Percentiles rank a stretch among this genome's conserved stretches.
These are phyloP conservation scores for Lachnellula cervina DNA, from an alignment of 2,329 filamentous ascomycete genomes.

Conservation along the genomic window DNA sequence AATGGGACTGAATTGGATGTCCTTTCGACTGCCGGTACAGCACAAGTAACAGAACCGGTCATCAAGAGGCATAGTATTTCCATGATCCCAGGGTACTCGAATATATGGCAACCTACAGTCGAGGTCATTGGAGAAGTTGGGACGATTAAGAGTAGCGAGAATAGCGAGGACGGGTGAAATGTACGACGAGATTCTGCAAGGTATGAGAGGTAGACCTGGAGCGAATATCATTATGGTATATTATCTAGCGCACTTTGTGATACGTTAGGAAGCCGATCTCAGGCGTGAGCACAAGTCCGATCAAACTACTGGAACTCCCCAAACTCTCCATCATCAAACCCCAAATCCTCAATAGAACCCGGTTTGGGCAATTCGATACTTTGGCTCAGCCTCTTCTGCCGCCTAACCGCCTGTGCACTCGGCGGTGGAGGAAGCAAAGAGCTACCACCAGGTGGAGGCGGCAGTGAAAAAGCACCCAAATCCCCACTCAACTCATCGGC, in stretches of 20 bases:
- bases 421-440: slow-evolving; percentile 61
- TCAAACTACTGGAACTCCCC: slow-evolving; percentile 60
- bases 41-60: background rate
- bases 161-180: background rate
- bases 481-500: slow-evolving; percentile 23
- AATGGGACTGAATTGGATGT: background rate
- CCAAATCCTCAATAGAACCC: slow-evolving; percentile 54
- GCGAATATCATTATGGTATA: background rate
- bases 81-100: background rate
- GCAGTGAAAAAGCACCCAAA: slow-evolving; percentile 57
- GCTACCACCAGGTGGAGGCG: slow-evolving; percentile 50
- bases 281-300: background rate
- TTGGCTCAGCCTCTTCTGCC: slow-evolving; percentile 50
- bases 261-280: too few species aligned
- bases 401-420: slow-evolving; percentile 55
- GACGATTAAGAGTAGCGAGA: too few species aligned
- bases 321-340: slow-evolving; percentile 85
- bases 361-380: slow-evolving; percentile 43
- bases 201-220: background rate
- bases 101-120: background rate
- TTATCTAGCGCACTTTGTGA: too few species aligned
- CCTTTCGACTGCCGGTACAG: background rate
- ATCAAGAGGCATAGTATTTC: slow-evolving; percentile 1
- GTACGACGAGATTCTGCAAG: background rate
- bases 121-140: background rate